Base-by-base conservation (phyloP, 495 filamentous ascomycete genomes). In the Letharia columbiana region DNA sequence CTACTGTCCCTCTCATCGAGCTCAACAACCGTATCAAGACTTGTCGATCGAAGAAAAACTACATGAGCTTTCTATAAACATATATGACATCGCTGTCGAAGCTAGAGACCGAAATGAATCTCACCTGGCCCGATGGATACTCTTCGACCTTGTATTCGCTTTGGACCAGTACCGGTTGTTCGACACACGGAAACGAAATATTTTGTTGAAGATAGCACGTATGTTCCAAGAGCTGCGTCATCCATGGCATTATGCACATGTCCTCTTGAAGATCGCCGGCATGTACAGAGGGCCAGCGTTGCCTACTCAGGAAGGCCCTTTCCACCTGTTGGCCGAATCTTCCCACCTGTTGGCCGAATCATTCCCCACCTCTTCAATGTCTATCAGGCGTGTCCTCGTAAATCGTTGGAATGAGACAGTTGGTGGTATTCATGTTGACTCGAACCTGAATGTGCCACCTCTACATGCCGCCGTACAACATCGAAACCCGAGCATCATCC, bases 1-100 rank as follows among this genome's bases (percentile, higher is more conserved):
- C 47, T 50, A 50, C n/a, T 50, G 47, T 28, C 47, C 10, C n/a
- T 4, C 47, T 50, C 20, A 23, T 50, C 8, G 47, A 11, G 47
- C 47, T 28, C 47, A 50, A 50, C 47, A 50, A 50, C 41, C 41
- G 41, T 50, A 50, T 50, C 47, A 50, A 0, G 47, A 50, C 47
- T 50, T 50, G 10, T 50, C 47, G 47, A 50, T 50, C 47, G 47
- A 28, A 50, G 47, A 50, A 23, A 50, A 50, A 50, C n/a, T 50
- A 23, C 47, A 50, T 50, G 47, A 50, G 1, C 47, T 50, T 1
- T 50, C 28, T 7, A 18, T 50, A 50, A 23, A 23, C 8, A 50
- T 50, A 50, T 11, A 50, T 28, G 47, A n/a, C 2, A 50, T 50
- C 47, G 47, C 47, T 23, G 6, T 50, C 8, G 47, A 50, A 50